A percentile compares a stretch with the other conserved stretches of the same genome.
Conservation (phyloP, 106 monocot genomes). For the Chionographis japonica region DNA sequence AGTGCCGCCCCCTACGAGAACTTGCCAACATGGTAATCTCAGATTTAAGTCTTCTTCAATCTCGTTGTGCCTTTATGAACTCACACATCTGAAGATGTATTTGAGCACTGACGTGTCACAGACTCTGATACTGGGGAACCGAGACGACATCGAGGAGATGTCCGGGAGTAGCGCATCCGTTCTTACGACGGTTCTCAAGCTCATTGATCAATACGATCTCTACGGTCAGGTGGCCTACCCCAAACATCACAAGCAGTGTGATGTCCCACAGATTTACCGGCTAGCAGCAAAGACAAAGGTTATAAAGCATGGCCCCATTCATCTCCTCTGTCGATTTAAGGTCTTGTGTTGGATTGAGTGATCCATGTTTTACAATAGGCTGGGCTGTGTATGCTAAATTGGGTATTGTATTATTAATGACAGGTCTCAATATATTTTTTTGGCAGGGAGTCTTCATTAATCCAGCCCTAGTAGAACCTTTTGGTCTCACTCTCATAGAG, state of each 20-base stretch:
- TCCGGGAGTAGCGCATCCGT: slow-evolving; percentile 38
- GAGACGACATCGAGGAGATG: slow-evolving; percentile 80
- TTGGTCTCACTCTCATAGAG: slow-evolving; percentile 78
- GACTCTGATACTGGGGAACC: slow-evolving; percentile 70
- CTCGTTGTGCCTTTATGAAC: too few relatives aligned
- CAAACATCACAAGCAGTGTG: slow-evolving; percentile 69
- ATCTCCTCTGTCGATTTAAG: too few relatives aligned
- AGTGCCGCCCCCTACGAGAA: slow-evolving; percentile 51
- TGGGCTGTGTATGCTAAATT: too few relatives aligned
- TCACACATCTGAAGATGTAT: too few relatives aligned
- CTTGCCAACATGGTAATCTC: slow-evolving; percentile 55
- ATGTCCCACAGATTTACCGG: slow-evolving; percentile 72
- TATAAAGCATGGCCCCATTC: neutral
- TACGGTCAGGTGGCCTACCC: slow-evolving; percentile 79
- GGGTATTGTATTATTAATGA: too few relatives aligned
- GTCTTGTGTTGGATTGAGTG: too few relatives aligned
- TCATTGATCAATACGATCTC: slow-evolving; percentile 71
- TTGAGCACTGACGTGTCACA: slow-evolving; percentile 3
- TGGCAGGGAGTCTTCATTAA: slow-evolving; percentile 76
- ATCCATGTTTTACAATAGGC: too few relatives aligned
- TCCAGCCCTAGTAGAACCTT: slow-evolving; percentile 82
- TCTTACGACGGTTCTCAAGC: slow-evolving; percentile 54
- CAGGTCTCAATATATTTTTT: neutral
- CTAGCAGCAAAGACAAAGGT: slow-evolving; percentile 80
- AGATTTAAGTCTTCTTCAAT: too few relatives aligned